Evolutionary conservation across 2,329 filamentous ascomycete genomes (phyloP), one percentile per base, ranked within the genome.

Genomic region (Alternaria sp.): DNA sequence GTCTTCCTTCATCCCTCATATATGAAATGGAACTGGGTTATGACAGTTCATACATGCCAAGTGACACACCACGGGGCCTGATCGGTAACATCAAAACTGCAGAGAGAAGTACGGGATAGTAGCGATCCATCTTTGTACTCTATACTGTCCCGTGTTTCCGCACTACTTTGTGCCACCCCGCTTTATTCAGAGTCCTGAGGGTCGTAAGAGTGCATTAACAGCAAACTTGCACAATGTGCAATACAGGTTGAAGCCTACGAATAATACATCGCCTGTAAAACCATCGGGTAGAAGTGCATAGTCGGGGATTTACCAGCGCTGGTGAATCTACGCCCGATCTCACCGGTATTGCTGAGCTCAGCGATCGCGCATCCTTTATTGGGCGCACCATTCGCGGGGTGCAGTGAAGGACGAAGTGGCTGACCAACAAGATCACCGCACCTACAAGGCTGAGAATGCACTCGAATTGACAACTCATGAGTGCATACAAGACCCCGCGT

Each of bases 381-480:
- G 50, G 50, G 25, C 16, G 32, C 50, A 28, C 2, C 50, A 2
- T 48, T 54, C 32, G 49, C 27, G 32, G 43, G 34, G 25, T 41
- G 34, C 50, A 54, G 34, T 59, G 32, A 59, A 59, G 49, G 49
- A 48, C 32, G 11, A 48, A 12, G 5, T 28, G 43, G 49, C 41
- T 54, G 56, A 32, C 50, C 46, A 57, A 57, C 54, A 28, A 25
- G 46, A 57, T 44, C 46, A 32, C 9, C 46, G 38, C 20, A 30
- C 14, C 27, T 5, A 45, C 25, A 48, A 43, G 43, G 56, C 41
- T 59, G 50, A 48, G 25, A 46, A 54, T 43, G 12, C 18, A 14
- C 9, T 56, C 25, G 22, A 41, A 36, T 5, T 46, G 57, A 60
- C 53, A 56, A 46, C 53, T 60, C 57, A 60, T 16, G 52, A 34